Base-by-base conservation (phyloP, 2,329 filamentous ascomycete species). In the Aspergillus vadensis region DNA sequence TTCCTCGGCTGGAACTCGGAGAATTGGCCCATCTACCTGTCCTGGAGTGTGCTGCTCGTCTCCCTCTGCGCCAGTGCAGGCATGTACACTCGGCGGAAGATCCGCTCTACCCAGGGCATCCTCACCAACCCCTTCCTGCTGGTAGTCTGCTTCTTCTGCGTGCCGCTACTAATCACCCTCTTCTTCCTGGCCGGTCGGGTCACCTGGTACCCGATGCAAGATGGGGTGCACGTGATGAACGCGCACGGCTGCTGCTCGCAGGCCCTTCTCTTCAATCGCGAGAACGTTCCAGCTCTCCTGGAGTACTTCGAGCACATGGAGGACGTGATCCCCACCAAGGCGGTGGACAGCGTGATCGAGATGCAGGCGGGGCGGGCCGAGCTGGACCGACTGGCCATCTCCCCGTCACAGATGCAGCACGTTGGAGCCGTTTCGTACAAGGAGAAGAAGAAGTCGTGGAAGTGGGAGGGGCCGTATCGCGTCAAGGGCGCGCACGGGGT, bases 1-100 rank as follows among this genome's bases (percentile, higher is more conserved):
- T 79, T 79, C 57, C 71, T 80, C 5, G 79, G 79, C 38, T 81
- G 79, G 79, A 80, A 81, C 57, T 67, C 67, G 5, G 77, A 81
- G 57, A 62, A 76, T 27, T 80, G 77, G 77, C 63, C 49, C 4
- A 64, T 62, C 2, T 80, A 80, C 58, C 58, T 79, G 2, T 62
- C 67, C 32, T 74, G 71, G 62, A 78, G 75, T 9, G 25, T 76
- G 9, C 52, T 62, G 4, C 55, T 60, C 10, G 63, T 69, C 5
- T 54, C 69, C 3, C 21, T 64, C 8, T 49, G 70, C n/a, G 68
- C 64, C 6, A 49, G 55, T 2, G 36, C 65, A 21, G 63, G 67
- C n/a, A 41, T 68, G 10, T 59, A 54, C 21, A 43, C 60, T 2
- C 67, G 70, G 23, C 63, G 57, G 17, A 53, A 51, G 50, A 36